These are phyloP conservation scores for Coemansia sp. DNA, from an alignment of 192 early-diverging fungal species.

Conservation along the genomic window DNA sequence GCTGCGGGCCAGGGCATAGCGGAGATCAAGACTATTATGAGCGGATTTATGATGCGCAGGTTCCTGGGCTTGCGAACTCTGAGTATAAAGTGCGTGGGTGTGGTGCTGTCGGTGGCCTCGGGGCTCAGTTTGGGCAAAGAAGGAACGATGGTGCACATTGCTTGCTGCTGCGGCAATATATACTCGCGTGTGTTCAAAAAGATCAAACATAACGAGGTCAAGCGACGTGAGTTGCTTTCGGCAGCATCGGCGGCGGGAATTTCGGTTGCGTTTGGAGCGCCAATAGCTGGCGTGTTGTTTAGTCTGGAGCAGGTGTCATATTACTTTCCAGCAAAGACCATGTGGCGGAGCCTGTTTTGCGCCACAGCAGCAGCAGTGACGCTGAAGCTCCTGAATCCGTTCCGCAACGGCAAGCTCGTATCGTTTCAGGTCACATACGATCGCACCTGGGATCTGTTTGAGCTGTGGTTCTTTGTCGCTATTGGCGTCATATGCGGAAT, in stretches of 20 bases:
- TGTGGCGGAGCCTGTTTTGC: conserved; percentile 94
- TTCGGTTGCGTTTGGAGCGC: conserved; percentile 95
- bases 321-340: conserved; percentile 87
- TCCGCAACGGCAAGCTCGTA: conserved; percentile 80
- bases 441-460: conserved; percentile 88
- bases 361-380: conserved; percentile 86
- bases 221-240: conserved; percentile 79
- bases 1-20: conserved; percentile 78
- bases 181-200: conserved; percentile 73
- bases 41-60: conserved; percentile 71
- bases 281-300: conserved; percentile 83
- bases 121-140: conserved; percentile 93
- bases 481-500: conserved; percentile 74
- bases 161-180: conserved; percentile 90
- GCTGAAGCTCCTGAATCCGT: conserved; percentile 81
- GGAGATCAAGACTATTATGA: conserved; percentile 80
- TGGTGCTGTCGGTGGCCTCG: conserved; percentile 84
- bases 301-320: conserved; percentile 60
- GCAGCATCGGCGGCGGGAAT: conserved; percentile 94
- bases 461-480: conserved; percentile 81
- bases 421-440: conserved; percentile 88
- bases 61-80: conserved; percentile 73
- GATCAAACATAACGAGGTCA: conserved; percentile 81
- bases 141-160: conserved; percentile 94
- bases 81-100: conserved; percentile 81